Conservation (phyloP, 108 stramenopile species). For the Cylindrotheca closterium region DNA sequence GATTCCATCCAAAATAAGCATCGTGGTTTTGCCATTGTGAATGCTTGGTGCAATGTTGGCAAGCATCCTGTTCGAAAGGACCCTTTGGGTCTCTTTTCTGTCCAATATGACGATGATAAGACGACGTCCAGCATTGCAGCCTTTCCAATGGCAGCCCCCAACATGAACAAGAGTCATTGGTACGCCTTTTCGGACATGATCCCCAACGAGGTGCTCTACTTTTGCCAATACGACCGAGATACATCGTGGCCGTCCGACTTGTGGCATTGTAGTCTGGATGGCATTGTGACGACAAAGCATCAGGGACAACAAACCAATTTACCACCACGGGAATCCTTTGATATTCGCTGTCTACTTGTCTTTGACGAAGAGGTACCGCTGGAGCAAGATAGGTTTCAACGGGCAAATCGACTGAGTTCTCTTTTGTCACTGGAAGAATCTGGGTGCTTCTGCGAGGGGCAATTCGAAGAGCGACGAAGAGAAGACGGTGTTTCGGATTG, state of each 20-base stretch:
- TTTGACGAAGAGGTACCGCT: slow-evolving; percentile 43
- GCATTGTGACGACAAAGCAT: background rate
- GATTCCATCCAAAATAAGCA: too few relatives aligned
- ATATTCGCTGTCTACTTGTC: slow-evolving; percentile 48
- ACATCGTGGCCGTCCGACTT: slow-evolving; percentile 38
- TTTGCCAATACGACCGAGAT: slow-evolving; percentile 59
- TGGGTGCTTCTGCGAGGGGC: slow-evolving; percentile 60
- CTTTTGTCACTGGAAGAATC: slow-evolving; percentile 49
- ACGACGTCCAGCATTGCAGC: too few relatives aligned
- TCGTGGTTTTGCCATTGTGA: slow-evolving; percentile 45
- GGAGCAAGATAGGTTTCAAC: slow-evolving; percentile 44
- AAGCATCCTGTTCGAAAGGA: slow-evolving; percentile 23
- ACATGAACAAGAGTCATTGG: slow-evolving; percentile 39
- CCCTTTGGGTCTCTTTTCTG: slow-evolving; percentile 41
- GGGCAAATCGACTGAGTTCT: too few relatives aligned
- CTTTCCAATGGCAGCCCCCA: slow-evolving; percentile 43
- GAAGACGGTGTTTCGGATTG: too few relatives aligned
- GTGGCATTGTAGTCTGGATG: slow-evolving; percentile 51
- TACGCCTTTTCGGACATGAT: slow-evolving; percentile 47
- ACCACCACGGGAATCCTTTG: slow-evolving; percentile 50
- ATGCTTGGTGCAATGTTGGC: slow-evolving; percentile 45
- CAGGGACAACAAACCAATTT: too few relatives aligned
- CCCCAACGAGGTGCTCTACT: slow-evolving; percentile 42
- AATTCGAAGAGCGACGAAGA: slow-evolving; percentile 28
- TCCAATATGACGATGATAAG: slow-evolving; percentile 26